Conservation (phyloP, 2,329 filamentous ascomycete genomes). For the Colletotrichum horii region DNA sequence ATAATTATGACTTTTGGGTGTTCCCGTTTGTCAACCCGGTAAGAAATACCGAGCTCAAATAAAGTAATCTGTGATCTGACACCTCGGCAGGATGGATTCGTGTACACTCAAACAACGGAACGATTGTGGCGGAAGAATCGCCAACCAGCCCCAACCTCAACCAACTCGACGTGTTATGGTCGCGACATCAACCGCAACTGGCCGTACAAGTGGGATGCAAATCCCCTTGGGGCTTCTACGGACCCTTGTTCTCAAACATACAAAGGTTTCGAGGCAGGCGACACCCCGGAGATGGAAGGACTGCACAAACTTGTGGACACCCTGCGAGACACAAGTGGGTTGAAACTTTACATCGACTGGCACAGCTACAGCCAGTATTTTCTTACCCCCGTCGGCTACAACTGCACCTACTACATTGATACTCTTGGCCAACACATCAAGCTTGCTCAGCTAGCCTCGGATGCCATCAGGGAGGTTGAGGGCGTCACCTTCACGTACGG, state of each 20-base stretch:
- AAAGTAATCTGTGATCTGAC: background rate
- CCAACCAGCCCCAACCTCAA: conserved; percentile 34
- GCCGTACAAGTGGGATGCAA: conserved; percentile 52
- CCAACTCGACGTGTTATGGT: conserved; percentile 45
- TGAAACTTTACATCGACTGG: conserved; percentile 53
- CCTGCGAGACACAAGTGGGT: conserved; percentile 36
- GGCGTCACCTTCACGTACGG: conserved; percentile 38
- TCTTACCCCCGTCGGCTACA: conserved; percentile 49
- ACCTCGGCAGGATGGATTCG: conserved; percentile 38
- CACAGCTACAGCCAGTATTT: conserved; percentile 51
- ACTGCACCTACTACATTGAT: conserved; percentile 41
- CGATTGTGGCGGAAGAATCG: conserved; percentile 59
- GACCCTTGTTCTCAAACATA: conserved; percentile 54
- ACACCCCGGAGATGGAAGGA: conserved; percentile 51
- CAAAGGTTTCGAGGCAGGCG: conserved; percentile 41
- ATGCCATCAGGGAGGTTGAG: conserved; percentile 12
- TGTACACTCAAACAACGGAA: conserved; percentile 49
- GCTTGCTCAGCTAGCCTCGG: conserved; percentile 28
- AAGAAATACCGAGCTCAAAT: conserved; percentile 26
- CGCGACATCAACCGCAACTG: conserved; percentile 61
- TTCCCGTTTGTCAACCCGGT: conserved; percentile 56
- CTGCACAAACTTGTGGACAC: conserved; percentile 39
- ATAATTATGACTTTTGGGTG: conserved; percentile 63
- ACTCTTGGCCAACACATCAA: conserved; percentile 39
- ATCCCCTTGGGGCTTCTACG: conserved; percentile 47